Base-by-base conservation (phyloP, 345 rosid genomes). In the Dimocarpus longan region DNA sequence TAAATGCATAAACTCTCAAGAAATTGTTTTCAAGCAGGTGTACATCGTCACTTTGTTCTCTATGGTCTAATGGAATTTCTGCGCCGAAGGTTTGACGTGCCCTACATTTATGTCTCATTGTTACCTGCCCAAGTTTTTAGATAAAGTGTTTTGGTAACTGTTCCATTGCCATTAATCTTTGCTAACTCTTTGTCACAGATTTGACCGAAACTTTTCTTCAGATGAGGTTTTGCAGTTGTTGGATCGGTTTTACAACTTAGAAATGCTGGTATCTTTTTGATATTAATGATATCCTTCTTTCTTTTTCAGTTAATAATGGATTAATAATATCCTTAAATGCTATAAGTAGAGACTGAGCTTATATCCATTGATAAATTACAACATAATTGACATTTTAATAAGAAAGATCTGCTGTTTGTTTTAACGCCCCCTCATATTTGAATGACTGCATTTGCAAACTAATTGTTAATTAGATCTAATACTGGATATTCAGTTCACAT, bases 31-130 rank as follows among this genome's bases (percentile, higher is more conserved):
- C 46, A 13, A 78, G 86, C 91, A 94, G 99, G 99, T 77, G 84
- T 94, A 65, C 99, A 93, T 84, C 94, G 95, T 42, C 98, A 96
- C 83, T 94, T 96, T 83, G 93, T 94, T 83, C 90, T 96, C 44
- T 96, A 86, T 70, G 97, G 99, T 85, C 88, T 96, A 5, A 93
- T 93, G 98, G 99, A 94, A 64, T 93, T 87, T 84, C 89, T 96
- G 62, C 87, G 91, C 26, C 90, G 86, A 87, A 96, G 98, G 99
- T 95, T 87, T 80, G 79, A 78, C 65, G 26, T 68, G 37, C 69
- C 65, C 48, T 68, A 16, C n/a, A 15, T 43, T 66, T 75, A 16
- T 62, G 48, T 26, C 62, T 67, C n/a, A 57, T 48, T 65, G 40
- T 8, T 68, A 59, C 42, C 40, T 54, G 54, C 39, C 39, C 48